A percentile compares a stretch with the other conserved stretches of the same genome.
These are phyloP conservation scores for Cryphonectria carpinicola DNA, from an alignment of 2,329 filamentous ascomycete species.

Conservation along the genomic window DNA sequence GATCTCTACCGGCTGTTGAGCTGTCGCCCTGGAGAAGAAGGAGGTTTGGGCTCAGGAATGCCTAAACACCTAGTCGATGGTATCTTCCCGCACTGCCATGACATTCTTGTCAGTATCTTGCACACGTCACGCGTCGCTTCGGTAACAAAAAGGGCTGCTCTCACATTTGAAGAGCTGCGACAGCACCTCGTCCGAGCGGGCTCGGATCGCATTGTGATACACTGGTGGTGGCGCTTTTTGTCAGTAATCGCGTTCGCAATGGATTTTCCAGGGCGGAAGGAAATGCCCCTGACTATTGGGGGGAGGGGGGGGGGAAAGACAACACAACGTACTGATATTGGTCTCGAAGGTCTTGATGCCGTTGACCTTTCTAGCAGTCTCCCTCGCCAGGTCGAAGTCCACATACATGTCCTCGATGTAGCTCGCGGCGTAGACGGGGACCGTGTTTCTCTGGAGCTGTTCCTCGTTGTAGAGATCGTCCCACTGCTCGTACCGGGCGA, in stretches of 20 bases:
- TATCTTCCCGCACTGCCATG: conserved; percentile 3
- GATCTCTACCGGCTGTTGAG: neutral
- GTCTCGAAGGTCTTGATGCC: conserved; percentile 82
- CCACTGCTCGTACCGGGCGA: conserved; percentile 66
- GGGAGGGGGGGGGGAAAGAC: too few relatives aligned
- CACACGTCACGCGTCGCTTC: neutral
- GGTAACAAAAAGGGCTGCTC: neutral
- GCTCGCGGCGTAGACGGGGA: conserved; percentile 69
- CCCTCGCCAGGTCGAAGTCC: conserved; percentile 62
- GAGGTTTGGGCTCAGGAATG: too few relatives aligned
- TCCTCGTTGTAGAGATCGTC: conserved; percentile 64
- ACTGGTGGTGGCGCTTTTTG: conserved; percentile 6
- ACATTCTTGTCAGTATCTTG: neutral
- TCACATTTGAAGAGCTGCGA: conserved; percentile 67
- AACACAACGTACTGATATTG: conserved; percentile 56
- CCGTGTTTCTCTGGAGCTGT: conserved; percentile 64
- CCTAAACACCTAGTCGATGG: neutral
- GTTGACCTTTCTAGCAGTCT: conserved; percentile 72
- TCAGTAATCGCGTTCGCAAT: neutral
- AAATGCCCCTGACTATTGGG: neutral
- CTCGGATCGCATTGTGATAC: conserved; percentile 82
- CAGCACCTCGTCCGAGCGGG: conserved; percentile 75
- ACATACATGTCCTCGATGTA: conserved; percentile 78
- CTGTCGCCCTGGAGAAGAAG: neutral
- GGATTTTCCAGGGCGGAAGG: too few relatives aligned